Evolutionary conservation across 352 stramenopile species (phyloP).

Genomic region (Globisporangium cederbergense): DNA sequence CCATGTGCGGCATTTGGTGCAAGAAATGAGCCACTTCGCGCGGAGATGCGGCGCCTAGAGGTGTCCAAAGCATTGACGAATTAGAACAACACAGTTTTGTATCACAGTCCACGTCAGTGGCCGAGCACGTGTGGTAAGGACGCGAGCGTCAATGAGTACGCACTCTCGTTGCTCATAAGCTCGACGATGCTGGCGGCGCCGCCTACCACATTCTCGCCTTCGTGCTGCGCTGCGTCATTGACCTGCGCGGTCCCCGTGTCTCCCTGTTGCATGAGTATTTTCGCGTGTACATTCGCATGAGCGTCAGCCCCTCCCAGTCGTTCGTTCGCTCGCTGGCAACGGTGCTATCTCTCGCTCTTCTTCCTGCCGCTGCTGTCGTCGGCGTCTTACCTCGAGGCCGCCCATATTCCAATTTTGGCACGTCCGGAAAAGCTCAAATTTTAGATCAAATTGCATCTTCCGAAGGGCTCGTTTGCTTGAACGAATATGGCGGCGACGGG

Average conservation of each 20-base stretch:
- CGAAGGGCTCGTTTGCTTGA: not conserved
- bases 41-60: constrained; percentile 34
- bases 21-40: constrained; percentile 63
- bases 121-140: too few relatives aligned
- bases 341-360: not conserved
- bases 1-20: constrained; percentile 58
- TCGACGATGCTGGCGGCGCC: constrained; percentile 31
- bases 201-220: constrained; percentile 8
- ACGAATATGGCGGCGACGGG: constrained; percentile 1
- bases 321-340: not conserved
- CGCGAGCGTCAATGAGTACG: constrained; percentile 2
- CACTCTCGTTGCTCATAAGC: constrained; percentile 51
- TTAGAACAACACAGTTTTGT: not conserved
- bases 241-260: constrained; percentile 2
- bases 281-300: not conserved
- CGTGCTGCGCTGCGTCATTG: constrained; percentile 1
- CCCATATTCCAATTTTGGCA: constrained; percentile 9
- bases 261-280: not conserved
- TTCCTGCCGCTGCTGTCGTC: not conserved
- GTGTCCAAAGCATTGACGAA: not conserved
- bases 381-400: constrained; percentile 1
- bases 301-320: not conserved
- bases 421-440: not conserved
- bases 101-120: not conserved
- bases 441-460: too few relatives aligned